Base-by-base conservation (phyloP, 2,329 filamentous ascomycete species). In the Phaeosphaeriaceae sp. region DNA sequence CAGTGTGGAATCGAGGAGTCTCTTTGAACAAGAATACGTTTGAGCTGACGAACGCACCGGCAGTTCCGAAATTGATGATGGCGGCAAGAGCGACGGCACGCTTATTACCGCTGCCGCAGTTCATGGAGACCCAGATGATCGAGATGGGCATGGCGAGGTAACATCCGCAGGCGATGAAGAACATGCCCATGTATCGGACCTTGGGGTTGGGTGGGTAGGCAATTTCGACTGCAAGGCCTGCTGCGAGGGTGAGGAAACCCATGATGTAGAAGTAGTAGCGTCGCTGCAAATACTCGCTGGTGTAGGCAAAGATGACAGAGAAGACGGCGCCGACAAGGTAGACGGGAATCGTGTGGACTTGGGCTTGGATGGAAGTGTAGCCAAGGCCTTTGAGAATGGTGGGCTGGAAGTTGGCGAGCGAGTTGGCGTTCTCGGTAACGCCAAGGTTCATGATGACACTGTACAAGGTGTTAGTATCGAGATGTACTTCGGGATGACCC, bases 91-190 rank as follows among this genome's bases (percentile, higher is more conserved):
- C 62, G 7, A 68, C 65, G 1, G 65, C 58, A 7, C 66, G 67
- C 45, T 72, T 69, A 31, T 70, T 77, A 2, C 70, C 71, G 22
- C 63, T 68, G 1, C 64, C 66, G 64, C 62, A 69, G 76, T 81
- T 87, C 65, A 87, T 86, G 22, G 86, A 77, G 0, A 82, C 83
- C 85, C 85, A 87, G 9, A 81, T 82, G 33, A 88, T 69, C 68
- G 84, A 85, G 0, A 84, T 82, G 0, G 85, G 84, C 0, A 85
- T 85, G 9, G 82, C 83, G 0, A 84, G 83, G 69, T 86, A 87
- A 1, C 81, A 83, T 7, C 85, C 85, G 0, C 81, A 70, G 5
- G 83, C 81, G 27, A 83, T 82, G 55, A 86, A 82, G 67, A 83
- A 86, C 31, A 86, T 78, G 22, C 82, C 84, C 70, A 81, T 81